These are phyloP conservation scores for Sarocladium kiliense DNA, from an alignment of 2,329 filamentous ascomycete species.

Conservation along the genomic window DNA sequence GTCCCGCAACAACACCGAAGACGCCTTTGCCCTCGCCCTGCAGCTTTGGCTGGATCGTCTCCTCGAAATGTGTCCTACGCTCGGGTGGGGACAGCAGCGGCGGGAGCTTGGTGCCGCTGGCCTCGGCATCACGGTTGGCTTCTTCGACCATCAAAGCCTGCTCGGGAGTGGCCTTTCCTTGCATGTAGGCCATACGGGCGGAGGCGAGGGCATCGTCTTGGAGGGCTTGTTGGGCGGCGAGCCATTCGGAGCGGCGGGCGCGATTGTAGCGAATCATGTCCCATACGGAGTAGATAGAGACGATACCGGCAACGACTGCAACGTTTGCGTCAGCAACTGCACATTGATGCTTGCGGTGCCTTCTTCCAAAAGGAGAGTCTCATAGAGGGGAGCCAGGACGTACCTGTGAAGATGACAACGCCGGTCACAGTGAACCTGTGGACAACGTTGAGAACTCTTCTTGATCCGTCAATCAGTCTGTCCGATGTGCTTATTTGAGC, in stretches of 20 bases:
- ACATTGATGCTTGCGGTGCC: background rate
- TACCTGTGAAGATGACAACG: conserved; percentile 53
- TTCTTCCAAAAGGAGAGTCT: background rate
- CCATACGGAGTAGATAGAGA: conserved; percentile 54
- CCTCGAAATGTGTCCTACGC: conserved; percentile 30
- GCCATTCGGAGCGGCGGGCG: conserved; percentile 53
- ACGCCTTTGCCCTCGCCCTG: conserved; percentile 29
- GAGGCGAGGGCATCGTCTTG: conserved; percentile 50
- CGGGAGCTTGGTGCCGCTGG: conserved; percentile 41
- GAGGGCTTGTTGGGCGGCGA: conserved; percentile 48
- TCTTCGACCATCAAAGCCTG: conserved; percentile 54
- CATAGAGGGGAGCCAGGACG: background rate
- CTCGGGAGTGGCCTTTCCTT: conserved; percentile 49
- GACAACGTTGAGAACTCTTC: conserved; percentile 49
- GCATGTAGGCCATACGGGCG: conserved; percentile 56
- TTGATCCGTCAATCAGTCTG: conserved; percentile 39
- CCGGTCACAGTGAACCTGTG: conserved; percentile 51
- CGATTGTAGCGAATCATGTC: conserved; percentile 59
- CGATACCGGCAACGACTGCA: conserved; percentile 48
- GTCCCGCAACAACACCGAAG: conserved; percentile 26
- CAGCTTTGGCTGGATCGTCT: conserved; percentile 27
- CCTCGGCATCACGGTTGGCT: conserved; percentile 43
- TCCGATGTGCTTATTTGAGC: conserved; percentile 51
- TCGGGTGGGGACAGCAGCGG: conserved; percentile 43
- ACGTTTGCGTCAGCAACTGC: background rate